Evolutionary conservation across 352 stramenopile species (phyloP).

Genomic region (Phytophthora rubi): DNA sequence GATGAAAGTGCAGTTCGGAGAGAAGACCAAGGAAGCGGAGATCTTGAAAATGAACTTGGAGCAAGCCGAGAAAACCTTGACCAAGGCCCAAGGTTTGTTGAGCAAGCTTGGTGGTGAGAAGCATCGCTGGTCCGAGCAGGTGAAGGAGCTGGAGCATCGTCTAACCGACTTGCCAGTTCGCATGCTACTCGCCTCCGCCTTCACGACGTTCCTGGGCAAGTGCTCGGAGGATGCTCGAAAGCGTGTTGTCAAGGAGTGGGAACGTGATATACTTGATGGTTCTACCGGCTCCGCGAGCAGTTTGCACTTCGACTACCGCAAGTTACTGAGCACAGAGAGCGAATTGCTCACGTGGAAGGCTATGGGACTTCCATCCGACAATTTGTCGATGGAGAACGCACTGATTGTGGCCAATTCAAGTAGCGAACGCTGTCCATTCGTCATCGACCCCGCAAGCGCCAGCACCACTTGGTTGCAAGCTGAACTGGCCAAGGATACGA

Average conservation of each 20-base stretch:
- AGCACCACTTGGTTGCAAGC: conserved; percentile 91
- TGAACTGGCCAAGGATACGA: conserved; percentile 87
- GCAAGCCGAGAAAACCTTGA: conserved; percentile 89
- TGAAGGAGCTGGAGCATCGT: conserved; percentile 81
- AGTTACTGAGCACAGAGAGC: conserved; percentile 91
- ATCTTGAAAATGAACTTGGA: conserved; percentile 89
- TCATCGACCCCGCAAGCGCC: conserved; percentile 94
- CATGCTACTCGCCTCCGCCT: conserved; percentile 92
- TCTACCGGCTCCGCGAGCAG: conserved; percentile 29
- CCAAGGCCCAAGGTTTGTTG: conserved; percentile 91
- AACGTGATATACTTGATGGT: conserved; percentile 63
- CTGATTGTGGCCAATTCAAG: conserved; percentile 87
- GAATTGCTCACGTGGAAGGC: conserved; percentile 94
- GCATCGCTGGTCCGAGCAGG: conserved; percentile 91
- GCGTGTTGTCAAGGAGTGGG: conserved; percentile 81
- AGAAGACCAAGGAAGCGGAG: conserved; percentile 94
- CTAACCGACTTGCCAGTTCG: conserved; percentile 87
- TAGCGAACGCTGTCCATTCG: conserved; percentile 90
- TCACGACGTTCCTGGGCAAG: conserved; percentile 94
- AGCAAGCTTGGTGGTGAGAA: conserved; percentile 93
- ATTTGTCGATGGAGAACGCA: conserved; percentile 95
- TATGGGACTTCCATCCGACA: conserved; percentile 91
- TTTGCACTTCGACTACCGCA: conserved; percentile 82
- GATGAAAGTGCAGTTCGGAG: conserved; percentile 93
- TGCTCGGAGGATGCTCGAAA: conserved; percentile 89